These are phyloP conservation scores for Russula sp. DNA, from an alignment of 768 basidiomycete genomes.

Conservation along the genomic window DNA sequence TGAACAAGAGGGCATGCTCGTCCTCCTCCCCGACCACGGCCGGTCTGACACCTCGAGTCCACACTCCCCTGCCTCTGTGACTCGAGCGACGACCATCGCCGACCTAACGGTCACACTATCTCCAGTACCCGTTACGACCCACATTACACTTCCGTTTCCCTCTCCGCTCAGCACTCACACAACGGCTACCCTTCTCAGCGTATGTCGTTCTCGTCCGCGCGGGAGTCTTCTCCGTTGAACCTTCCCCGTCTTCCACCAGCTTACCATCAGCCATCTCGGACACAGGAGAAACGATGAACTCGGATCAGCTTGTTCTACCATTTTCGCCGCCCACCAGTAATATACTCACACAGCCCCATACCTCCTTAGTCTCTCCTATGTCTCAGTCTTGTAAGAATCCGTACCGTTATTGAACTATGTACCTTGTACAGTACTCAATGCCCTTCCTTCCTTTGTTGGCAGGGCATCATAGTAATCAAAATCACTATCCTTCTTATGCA, in stretches of 20 bases:
- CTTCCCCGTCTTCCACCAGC: constrained; percentile 30
- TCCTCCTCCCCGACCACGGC: constrained; percentile 45
- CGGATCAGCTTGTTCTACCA: constrained; percentile 30
- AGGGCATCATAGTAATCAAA: constrained; percentile 41
- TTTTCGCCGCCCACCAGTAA: constrained; percentile 36
- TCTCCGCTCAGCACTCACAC: constrained; percentile 30
- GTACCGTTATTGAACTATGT: constrained; percentile 68
- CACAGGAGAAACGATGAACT: constrained; percentile 23
- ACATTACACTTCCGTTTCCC: constrained; percentile 33
- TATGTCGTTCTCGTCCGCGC: constrained; percentile 29
- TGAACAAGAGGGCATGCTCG: constrained; percentile 56
- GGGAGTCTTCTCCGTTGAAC: constrained; percentile 29
- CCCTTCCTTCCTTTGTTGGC: constrained; percentile 47
- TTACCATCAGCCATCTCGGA: constrained; percentile 26
- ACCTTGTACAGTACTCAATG: constrained; percentile 67
- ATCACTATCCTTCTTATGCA: constrained; percentile 31
- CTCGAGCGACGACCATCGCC: constrained; percentile 43
- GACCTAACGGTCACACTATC: constrained; percentile 34
- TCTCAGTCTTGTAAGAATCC: constrained; percentile 61
- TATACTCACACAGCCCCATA: constrained; percentile 45
- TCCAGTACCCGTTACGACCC: constrained; percentile 37
- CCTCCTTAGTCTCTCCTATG: constrained; percentile 47
- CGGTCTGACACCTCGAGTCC: constrained; percentile 38
- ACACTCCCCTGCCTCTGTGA: constrained; percentile 49
- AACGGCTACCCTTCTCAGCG: constrained; percentile 24